These are phyloP conservation scores for Xylaria polymorpha DNA, from an alignment of 2,329 filamentous ascomycete genomes.

Conservation along the genomic window DNA sequence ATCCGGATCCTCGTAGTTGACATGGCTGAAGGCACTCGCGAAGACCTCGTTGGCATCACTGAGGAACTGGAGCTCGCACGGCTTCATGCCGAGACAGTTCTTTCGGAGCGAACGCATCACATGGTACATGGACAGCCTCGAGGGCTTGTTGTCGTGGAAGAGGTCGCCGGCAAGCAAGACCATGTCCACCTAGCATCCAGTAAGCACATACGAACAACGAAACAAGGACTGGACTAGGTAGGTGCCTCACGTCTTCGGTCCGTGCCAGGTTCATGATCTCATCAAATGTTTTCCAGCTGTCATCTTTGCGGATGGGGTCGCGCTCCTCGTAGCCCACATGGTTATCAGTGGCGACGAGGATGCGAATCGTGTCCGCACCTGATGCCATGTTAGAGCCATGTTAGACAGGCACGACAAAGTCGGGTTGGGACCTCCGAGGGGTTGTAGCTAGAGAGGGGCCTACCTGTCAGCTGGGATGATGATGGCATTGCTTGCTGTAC, in stretches of 20 bases:
- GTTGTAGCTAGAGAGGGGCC: slow-evolving; percentile 14
- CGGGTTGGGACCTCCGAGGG: not conserved
- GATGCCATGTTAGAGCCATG: not conserved
- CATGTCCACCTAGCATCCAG: slow-evolving; percentile 82
- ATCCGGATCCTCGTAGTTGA: slow-evolving; percentile 97
- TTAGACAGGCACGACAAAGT: slow-evolving; percentile 10
- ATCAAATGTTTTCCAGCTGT: slow-evolving; percentile 96
- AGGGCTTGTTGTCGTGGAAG: slow-evolving; percentile 98
- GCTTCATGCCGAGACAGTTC: slow-evolving; percentile 95
- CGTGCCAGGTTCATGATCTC: slow-evolving; percentile 92
- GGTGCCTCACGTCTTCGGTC: slow-evolving; percentile 73
- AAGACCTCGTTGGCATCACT: slow-evolving; percentile 94
- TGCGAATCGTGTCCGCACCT: slow-evolving; percentile 87
- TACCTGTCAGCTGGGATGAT: slow-evolving; percentile 45
- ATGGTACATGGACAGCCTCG: slow-evolving; percentile 93
- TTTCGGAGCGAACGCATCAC: slow-evolving; percentile 94
- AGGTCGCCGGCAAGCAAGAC: slow-evolving; percentile 93
- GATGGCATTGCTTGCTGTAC: slow-evolving; percentile 35
- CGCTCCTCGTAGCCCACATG: slow-evolving; percentile 98
- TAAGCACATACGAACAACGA: slow-evolving; percentile 18
- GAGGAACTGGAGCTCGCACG: slow-evolving; percentile 93
- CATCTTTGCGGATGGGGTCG: slow-evolving; percentile 92
- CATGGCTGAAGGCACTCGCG: slow-evolving; percentile 87
- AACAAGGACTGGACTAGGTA: not conserved
- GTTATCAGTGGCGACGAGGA: slow-evolving; percentile 94